phyloP scores from a whole-genome alignment of 768 basidiomycete genomes.

The Suillus bovinus region DNA sequence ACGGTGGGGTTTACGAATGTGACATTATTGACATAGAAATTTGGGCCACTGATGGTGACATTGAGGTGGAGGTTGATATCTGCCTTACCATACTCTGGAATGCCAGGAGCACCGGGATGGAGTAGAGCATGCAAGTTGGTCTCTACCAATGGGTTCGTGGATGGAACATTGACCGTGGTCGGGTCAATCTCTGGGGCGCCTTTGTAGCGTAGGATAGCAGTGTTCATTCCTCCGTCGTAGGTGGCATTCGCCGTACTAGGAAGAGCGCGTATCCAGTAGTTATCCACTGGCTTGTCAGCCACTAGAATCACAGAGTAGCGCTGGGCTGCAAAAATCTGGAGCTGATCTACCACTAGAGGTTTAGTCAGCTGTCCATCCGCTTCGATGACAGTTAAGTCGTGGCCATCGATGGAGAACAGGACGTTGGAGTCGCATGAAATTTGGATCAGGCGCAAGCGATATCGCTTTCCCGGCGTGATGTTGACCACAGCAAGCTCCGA shows the following conservation, averaged over 20 bases:
- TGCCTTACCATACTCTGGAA: conserved; percentile 37
- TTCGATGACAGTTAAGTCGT: conserved; percentile 47
- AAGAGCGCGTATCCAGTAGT: conserved; percentile 51
- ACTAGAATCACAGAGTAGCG: conserved; percentile 32
- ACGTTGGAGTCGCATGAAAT: conserved; percentile 45
- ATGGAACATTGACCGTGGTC: conserved; percentile 30
- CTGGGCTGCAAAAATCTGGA: conserved; percentile 39
- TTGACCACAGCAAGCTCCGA: conserved; percentile 37
- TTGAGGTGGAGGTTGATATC: conserved; percentile 37
- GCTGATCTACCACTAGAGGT: conserved; percentile 42
- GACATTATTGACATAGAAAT: conserved; percentile 16
- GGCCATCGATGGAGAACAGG: conserved; percentile 47
- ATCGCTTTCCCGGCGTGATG: conserved; percentile 34
- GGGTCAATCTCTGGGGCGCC: conserved; percentile 43
- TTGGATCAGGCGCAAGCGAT: conserved; percentile 37
- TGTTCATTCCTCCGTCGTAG: conserved; percentile 46
- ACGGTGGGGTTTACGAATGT: conserved; percentile 30
- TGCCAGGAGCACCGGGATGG: conserved; percentile 38
- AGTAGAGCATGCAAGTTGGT: conserved; percentile 24
- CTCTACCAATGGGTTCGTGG: conserved; percentile 32
- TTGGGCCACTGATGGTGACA: conserved; percentile 7
- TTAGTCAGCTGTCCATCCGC: conserved; percentile 41
- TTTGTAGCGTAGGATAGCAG: conserved; percentile 52
- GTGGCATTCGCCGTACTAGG: conserved; percentile 23
- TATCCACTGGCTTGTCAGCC: conserved; percentile 33